phyloP scores from a whole-genome alignment of 2,329 filamentous ascomycete species.

The Cercospora sp. region DNA sequence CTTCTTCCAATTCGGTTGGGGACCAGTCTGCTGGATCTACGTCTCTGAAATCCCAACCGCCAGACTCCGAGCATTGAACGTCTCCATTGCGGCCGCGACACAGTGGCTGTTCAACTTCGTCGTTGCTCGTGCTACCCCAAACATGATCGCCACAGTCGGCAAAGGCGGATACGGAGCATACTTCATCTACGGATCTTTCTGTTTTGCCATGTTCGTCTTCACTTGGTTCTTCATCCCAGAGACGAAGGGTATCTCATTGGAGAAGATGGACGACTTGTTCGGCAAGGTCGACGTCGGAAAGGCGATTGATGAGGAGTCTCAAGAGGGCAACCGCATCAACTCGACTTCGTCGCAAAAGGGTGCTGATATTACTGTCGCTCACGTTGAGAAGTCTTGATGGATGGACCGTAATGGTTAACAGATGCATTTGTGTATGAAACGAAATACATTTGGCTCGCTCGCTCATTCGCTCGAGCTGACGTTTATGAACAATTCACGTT shows the following conservation, averaged over 20 bases:
- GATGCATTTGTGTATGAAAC: neutral
- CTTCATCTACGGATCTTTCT: slow-evolving; percentile 55
- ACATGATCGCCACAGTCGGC: slow-evolving; percentile 63
- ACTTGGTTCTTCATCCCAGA: slow-evolving; percentile 61
- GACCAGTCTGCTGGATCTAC: slow-evolving; percentile 72
- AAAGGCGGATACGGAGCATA: slow-evolving; percentile 49
- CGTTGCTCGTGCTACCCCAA: slow-evolving; percentile 66
- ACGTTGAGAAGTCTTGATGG: slow-evolving; percentile 8
- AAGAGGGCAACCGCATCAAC: slow-evolving; percentile 1
- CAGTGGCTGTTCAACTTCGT: slow-evolving; percentile 69
- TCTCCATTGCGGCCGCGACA: slow-evolving; percentile 66
- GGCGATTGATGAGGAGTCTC: slow-evolving; percentile 13
- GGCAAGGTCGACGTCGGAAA: slow-evolving; percentile 42
- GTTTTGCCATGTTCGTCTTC: slow-evolving; percentile 65
- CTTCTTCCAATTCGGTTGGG: slow-evolving; percentile 67
- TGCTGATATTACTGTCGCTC: slow-evolving; percentile 8
- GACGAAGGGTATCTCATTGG: slow-evolving; percentile 55
- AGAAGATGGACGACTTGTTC: slow-evolving; percentile 41
- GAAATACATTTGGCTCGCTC: neutral
- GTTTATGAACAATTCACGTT: neutral
- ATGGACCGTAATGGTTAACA: neutral
- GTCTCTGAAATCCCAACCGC: slow-evolving; percentile 68
- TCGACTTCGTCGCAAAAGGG: slow-evolving; percentile 4
- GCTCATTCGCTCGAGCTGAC: neutral
- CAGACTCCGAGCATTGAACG: slow-evolving; percentile 65